These are phyloP conservation scores for Wallacemonas collosoma DNA, from an alignment of 208 protist genomes.

Conservation along the genomic window DNA sequence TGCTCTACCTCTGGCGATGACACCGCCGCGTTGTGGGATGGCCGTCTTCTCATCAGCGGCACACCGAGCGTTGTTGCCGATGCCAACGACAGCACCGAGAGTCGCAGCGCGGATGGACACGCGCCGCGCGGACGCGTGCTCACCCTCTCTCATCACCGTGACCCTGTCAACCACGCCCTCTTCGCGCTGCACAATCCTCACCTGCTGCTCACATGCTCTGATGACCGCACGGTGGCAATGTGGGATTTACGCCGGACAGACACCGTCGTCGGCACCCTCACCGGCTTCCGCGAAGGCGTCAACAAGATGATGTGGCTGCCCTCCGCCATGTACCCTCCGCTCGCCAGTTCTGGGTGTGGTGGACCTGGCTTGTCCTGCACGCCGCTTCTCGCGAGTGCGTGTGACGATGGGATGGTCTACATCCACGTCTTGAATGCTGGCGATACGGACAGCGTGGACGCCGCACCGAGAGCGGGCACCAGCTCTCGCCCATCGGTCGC, in stretches of 20 bases:
- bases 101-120: background rate
- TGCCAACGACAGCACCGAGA: slow-evolving; percentile 18
- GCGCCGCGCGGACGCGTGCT: slow-evolving; percentile 27
- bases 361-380: background rate
- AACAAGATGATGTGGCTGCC: slow-evolving; percentile 81
- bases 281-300: slow-evolving; percentile 71
- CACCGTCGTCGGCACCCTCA: slow-evolving; percentile 38
- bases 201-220: slow-evolving; percentile 65
- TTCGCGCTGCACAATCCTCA: slow-evolving; percentile 47
- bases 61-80: background rate
- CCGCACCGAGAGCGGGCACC: background rate
- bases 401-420: slow-evolving; percentile 85
- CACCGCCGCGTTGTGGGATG: slow-evolving; percentile 81
- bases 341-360: slow-evolving; percentile 9
- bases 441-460: slow-evolving; percentile 2
- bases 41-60: slow-evolving; percentile 19
- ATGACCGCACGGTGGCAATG: slow-evolving; percentile 71
- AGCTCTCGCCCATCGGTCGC: background rate
- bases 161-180: slow-evolving; percentile 74
- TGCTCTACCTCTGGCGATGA: slow-evolving; percentile 86
- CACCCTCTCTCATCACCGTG: slow-evolving; percentile 49
- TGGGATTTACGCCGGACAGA: slow-evolving; percentile 71
- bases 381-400: slow-evolving; percentile 60
- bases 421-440: slow-evolving; percentile 47
- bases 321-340: background rate